Conservation (phyloP, 2,329 filamentous ascomycete species). For the Endoconidiophora polonica region DNA sequence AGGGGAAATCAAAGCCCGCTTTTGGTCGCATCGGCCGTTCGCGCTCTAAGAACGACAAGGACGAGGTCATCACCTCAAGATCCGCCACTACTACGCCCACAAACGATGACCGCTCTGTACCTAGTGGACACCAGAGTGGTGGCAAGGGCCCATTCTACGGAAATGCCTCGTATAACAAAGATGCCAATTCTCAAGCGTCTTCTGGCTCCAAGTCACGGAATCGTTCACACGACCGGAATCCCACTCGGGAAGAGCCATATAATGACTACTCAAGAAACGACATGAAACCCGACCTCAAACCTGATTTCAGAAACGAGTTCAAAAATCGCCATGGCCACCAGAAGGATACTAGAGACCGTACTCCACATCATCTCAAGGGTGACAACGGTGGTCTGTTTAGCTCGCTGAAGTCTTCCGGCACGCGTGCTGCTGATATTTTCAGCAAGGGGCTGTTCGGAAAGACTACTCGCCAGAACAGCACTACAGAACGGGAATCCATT, state of each 20-base stretch:
- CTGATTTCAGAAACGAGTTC: constrained; percentile 12
- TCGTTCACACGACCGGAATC: constrained; percentile 53
- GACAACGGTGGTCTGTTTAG: constrained; percentile 38
- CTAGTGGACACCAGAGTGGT: constrained; percentile 1
- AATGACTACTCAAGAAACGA: constrained; percentile 9
- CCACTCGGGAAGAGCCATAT: constrained; percentile 23
- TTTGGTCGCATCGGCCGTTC: constrained; percentile 36
- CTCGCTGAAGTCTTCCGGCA: constrained; percentile 55
- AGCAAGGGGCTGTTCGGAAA: constrained; percentile 75
- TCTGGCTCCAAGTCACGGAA: constrained; percentile 40
- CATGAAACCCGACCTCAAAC: constrained; percentile 17
- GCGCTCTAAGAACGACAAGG: constrained; percentile 35
- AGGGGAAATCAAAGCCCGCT: constrained; percentile 33
- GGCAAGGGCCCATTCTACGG: constrained; percentile 2
- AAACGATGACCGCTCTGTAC: constrained; percentile 11
- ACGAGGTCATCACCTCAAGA: constrained; percentile 17
- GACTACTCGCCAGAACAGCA: constrained; percentile 53
- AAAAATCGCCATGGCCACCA: constrained; percentile 23
- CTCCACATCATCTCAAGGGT: constrained; percentile 30
- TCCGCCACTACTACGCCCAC: constrained; percentile 8
- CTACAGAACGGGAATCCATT: constrained; percentile 44
- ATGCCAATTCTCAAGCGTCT: constrained; percentile 1
- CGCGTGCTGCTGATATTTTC: constrained; percentile 62
- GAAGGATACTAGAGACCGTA: constrained; percentile 31
- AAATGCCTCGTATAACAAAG: not conserved